Evolutionary conservation across 139 green algal species (phyloP).

Genomic region (Diplosphaera chodatii): DNA sequence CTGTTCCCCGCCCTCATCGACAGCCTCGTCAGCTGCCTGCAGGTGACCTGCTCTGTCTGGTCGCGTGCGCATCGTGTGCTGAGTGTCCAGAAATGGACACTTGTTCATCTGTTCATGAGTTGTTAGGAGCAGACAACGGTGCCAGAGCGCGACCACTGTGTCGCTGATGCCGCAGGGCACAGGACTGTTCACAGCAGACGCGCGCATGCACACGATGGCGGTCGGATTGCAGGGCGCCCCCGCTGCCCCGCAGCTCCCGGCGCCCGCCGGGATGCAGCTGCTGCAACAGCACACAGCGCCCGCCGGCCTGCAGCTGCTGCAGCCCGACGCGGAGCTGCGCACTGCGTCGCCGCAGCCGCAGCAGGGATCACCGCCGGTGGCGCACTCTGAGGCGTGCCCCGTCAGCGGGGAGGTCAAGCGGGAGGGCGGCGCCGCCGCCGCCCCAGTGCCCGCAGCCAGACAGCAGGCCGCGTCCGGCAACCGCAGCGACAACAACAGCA

Average conservation of each 20-base stretch:
- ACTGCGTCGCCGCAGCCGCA: neutral
- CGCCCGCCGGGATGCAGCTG: too few species aligned
- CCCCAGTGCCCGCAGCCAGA: too few species aligned
- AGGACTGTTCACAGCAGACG: constrained; percentile 42
- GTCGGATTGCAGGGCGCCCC: constrained; percentile 30
- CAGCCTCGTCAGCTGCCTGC: constrained; percentile 30
- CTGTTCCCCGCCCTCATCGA: constrained; percentile 52
- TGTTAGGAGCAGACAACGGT: too few species aligned
- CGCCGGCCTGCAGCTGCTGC: too few species aligned
- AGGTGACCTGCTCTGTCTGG: too few species aligned
- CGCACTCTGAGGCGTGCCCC: neutral
- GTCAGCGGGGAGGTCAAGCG: neutral
- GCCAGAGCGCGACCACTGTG: too few species aligned
- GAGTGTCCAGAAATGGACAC: too few species aligned
- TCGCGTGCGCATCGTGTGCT: too few species aligned
- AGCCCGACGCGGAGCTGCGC: too few species aligned
- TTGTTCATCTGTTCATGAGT: too few species aligned
- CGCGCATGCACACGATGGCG: constrained; percentile 20
- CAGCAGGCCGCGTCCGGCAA: neutral
- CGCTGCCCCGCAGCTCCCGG: neutral
- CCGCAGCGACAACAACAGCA: neutral
- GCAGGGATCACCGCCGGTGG: neutral
- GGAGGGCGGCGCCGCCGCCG: constrained; percentile 7
- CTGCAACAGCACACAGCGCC: too few species aligned
- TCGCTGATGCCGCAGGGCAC: constrained; percentile 25